Percentiles rank a stretch among this genome's conserved stretches.
phyloP scores from a whole-genome alignment of 495 filamentous ascomycete genomes.

The Chaetomium tenue region DNA sequence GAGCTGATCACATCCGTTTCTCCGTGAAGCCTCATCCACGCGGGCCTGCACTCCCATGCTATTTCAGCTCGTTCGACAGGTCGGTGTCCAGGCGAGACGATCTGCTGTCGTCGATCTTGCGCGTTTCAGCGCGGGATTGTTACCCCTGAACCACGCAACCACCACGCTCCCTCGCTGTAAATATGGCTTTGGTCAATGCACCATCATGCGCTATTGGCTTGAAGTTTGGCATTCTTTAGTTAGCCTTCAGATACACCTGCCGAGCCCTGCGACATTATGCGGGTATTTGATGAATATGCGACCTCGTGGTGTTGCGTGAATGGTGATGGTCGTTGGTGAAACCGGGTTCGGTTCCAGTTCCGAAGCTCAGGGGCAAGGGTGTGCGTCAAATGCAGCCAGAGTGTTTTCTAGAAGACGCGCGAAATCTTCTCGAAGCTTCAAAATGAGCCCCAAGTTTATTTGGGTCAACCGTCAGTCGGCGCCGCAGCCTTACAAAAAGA shows the following conservation, averaged over 20 bases:
- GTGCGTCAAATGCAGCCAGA: neutral
- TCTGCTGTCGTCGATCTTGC: slow-evolving; percentile 7
- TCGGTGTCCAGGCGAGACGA: neutral
- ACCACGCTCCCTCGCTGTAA: neutral
- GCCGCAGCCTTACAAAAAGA: neutral
- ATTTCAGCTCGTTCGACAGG: neutral
- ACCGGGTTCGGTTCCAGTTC: neutral
- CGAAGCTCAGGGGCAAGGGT: neutral
- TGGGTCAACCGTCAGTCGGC: neutral
- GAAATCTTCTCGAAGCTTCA: neutral
- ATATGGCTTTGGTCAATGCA: neutral
- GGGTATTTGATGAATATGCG: neutral
- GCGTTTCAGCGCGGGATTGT: neutral
- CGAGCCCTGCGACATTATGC: slow-evolving; percentile 2
- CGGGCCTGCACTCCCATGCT: neutral
- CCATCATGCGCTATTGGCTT: slow-evolving; percentile 1
- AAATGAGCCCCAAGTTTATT: neutral
- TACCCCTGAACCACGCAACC: slow-evolving; percentile 12
- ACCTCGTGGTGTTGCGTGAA: neutral
- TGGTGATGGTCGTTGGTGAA: neutral
- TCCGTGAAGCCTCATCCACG: neutral
- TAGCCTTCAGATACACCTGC: too few species aligned
- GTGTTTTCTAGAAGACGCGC: neutral
- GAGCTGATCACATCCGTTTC: neutral
- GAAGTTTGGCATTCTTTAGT: neutral